phyloP scores from a whole-genome alignment of 2,329 filamentous ascomycete genomes.

The Colletotrichum brevisporum region DNA sequence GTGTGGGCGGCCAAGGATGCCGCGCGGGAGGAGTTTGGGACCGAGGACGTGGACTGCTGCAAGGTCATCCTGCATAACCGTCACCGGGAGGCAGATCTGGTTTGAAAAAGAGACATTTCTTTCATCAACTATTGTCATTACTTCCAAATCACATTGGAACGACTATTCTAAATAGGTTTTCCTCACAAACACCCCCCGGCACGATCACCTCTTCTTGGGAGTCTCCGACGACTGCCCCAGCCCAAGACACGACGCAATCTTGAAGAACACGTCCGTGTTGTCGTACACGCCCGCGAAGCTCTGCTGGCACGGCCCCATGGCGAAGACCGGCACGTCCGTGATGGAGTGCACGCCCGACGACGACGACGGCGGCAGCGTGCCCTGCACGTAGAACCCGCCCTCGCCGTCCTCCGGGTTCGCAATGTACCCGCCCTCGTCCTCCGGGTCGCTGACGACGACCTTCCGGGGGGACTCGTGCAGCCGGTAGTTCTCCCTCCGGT shows the following conservation, averaged over 20 bases:
- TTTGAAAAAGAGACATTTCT: constrained; percentile 1
- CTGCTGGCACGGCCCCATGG: constrained; percentile 83
- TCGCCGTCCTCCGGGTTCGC: constrained; percentile 77
- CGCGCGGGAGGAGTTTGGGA: constrained; percentile 45
- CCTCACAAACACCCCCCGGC: too few species aligned
- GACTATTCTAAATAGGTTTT: rapidly evolving
- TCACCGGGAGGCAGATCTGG: constrained; percentile 31
- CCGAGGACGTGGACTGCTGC: constrained; percentile 50
- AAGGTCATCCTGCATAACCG: constrained; percentile 35
- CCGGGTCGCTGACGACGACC: constrained; percentile 64
- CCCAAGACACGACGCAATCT: constrained; percentile 78
- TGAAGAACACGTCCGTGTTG: constrained; percentile 82
- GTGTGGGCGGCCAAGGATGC: constrained; percentile 50
- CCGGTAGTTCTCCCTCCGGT: constrained; percentile 83
- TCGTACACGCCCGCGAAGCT: constrained; percentile 79
- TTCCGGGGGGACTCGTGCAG: constrained; percentile 76
- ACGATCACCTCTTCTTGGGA: background rate
- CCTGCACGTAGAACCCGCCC: constrained; percentile 80
- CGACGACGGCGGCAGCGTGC: constrained; percentile 76
- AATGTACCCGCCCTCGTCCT: constrained; percentile 67
- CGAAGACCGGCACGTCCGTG: constrained; percentile 84
- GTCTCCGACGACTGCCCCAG: constrained; percentile 51
- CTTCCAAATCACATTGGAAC: background rate
- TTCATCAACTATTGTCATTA: background rate
- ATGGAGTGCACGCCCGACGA: constrained; percentile 82